Conservation (phyloP, 2,329 filamentous ascomycete genomes). For the Fusarium zealandicum region DNA sequence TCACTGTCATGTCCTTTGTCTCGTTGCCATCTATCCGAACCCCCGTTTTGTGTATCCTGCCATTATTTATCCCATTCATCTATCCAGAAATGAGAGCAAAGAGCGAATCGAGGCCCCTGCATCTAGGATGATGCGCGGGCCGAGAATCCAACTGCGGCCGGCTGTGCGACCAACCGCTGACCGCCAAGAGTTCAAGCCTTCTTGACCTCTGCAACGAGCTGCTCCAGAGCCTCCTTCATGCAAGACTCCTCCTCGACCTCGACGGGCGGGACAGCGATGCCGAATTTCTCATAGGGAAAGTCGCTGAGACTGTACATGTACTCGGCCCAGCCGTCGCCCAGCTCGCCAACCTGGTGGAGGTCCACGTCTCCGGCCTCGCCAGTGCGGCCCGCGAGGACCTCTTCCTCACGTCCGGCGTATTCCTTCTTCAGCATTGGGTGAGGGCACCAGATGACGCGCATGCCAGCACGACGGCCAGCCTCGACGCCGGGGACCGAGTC, state of each 20-base stretch:
- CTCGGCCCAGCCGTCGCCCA: constrained; percentile 68
- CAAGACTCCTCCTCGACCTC: constrained; percentile 53
- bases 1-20: background rate
- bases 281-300: constrained; percentile 67
- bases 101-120: background rate
- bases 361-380: constrained; percentile 69
- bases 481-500: constrained; percentile 94
- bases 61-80: constrained; percentile 4
- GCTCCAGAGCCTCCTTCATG: constrained; percentile 48
- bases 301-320: constrained; percentile 58
- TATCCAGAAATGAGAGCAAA: constrained; percentile 5
- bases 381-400: constrained; percentile 83
- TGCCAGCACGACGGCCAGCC: constrained; percentile 86
- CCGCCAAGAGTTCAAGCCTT: constrained; percentile 14
- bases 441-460: constrained; percentile 93
- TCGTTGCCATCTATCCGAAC: background rate
- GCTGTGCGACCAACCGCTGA: background rate
- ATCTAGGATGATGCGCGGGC: background rate
- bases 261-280: constrained; percentile 57
- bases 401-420: constrained; percentile 76
- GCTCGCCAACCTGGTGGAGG: constrained; percentile 62
- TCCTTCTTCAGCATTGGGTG: constrained; percentile 80
- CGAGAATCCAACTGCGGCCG: background rate
- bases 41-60: constrained; percentile 10
- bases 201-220: constrained; percentile 25